A percentile compares a stretch with the other conserved stretches of the same genome.
phyloP scores from a whole-genome alignment of 176 grass and related monocot species.

The Hordeum marinum region DNA sequence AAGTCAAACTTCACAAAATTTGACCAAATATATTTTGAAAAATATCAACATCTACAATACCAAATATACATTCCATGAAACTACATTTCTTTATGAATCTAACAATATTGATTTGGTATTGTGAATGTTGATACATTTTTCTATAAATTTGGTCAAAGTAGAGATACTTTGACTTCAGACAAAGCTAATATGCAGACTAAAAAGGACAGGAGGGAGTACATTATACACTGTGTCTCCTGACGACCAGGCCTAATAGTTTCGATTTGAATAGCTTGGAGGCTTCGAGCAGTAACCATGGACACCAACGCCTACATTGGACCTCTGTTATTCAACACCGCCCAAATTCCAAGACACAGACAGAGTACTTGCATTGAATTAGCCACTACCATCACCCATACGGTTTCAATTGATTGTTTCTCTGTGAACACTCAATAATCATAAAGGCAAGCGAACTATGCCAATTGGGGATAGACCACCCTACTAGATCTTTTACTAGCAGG shows the following conservation, averaged over 20 bases:
- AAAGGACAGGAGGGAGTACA: too few species aligned
- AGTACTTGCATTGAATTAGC: background rate
- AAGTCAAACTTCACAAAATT: too few species aligned
- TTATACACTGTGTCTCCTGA: background rate
- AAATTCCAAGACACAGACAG: background rate
- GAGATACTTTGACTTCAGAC: too few species aligned
- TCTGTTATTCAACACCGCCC: background rate
- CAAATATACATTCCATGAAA: too few species aligned
- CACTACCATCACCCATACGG: background rate
- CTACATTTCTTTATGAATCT: too few species aligned
- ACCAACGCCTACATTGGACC: background rate
- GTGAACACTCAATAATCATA: background rate
- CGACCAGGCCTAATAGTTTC: background rate
- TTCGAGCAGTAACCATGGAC: background rate
- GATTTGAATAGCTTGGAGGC: background rate
- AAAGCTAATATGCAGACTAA: too few species aligned
- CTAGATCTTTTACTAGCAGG: background rate
- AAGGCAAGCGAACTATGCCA: background rate
- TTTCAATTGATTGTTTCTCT: background rate
- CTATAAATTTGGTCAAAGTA: too few species aligned
- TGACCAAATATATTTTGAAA: too few species aligned
- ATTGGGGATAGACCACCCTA: background rate
- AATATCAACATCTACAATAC: too few species aligned
- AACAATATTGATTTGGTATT: too few species aligned
- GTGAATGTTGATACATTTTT: too few species aligned